phyloP scores from a whole-genome alignment of 352 stramenopile genomes.

The Globisporangium abappressorium region DNA sequence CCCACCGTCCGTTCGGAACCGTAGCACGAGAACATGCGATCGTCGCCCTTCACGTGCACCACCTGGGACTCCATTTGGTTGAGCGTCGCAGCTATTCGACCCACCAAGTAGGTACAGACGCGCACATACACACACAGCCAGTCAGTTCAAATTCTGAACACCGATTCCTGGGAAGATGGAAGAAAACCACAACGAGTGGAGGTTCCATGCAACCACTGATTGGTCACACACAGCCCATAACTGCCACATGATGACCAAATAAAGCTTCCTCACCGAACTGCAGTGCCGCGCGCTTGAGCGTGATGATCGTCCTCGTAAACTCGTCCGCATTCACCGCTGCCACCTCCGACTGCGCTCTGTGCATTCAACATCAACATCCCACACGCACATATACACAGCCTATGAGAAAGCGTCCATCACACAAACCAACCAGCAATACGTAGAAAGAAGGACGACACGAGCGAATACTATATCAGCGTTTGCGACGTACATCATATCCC shows the following conservation, averaged over 20 bases:
- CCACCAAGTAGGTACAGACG: neutral
- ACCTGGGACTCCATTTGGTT: constrained; percentile 83
- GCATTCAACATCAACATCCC: neutral
- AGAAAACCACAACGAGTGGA: neutral
- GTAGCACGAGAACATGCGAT: constrained; percentile 87
- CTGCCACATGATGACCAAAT: neutral
- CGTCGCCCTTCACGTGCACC: constrained; percentile 78
- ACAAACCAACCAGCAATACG: neutral
- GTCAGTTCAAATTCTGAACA: neutral
- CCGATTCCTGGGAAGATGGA: too few relatives aligned
- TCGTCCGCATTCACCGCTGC: constrained; percentile 70
- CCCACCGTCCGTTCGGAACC: constrained; percentile 66
- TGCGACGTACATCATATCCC: constrained; percentile 74
- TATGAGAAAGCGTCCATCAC: neutral
- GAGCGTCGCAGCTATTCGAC: constrained; percentile 52
- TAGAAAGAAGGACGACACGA: neutral
- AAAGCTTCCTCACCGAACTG: constrained; percentile 59
- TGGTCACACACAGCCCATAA: neutral
- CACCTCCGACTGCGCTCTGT: constrained; percentile 68
- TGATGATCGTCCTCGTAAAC: constrained; percentile 73
- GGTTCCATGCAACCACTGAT: neutral
- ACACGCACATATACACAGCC: neutral
- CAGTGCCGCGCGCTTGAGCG: constrained; percentile 71
- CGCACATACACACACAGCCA: neutral
- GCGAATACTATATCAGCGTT: neutral